Conservation (phyloP, 2,329 filamentous ascomycete genomes). For the Penicillium vulpinum region DNA sequence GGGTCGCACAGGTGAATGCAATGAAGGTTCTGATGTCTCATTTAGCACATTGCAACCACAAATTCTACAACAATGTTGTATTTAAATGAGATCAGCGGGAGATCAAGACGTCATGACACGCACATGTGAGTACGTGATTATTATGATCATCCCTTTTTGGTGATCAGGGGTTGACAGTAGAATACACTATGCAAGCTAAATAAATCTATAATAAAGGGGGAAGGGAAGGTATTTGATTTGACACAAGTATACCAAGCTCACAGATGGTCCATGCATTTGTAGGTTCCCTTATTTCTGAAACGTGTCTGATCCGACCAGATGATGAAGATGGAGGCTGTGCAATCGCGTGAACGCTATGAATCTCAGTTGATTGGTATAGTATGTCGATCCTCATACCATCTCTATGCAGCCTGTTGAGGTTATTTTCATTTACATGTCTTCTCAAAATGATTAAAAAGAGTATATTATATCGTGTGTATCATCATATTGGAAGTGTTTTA, state of each 20-base stretch:
- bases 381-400: slow-evolving; percentile 10
- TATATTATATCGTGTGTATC: not conserved
- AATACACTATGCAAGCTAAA: not conserved
- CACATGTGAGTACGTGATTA: not conserved
- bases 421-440: not conserved
- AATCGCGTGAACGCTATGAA: slow-evolving; percentile 5
- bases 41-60: not conserved
- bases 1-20: not conserved
- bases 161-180: slow-evolving; percentile 7
- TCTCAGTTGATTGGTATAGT: slow-evolving; percentile 5
- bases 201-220: not conserved
- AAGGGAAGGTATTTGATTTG: not conserved
- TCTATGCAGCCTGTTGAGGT: not conserved
- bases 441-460: not conserved
- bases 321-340: slow-evolving; percentile 17
- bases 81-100: not conserved
- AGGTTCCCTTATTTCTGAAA: slow-evolving; percentile 9
- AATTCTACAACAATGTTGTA: not conserved
- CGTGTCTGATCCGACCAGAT: not conserved
- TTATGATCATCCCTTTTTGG: slow-evolving; percentile 6
- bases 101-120: slow-evolving; percentile 4
- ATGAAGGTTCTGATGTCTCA: not conserved
- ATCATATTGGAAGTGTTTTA: not conserved
- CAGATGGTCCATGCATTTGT: not conserved
- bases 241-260: slow-evolving; percentile 1